Evolutionary conservation across 1,284 basidiomycete species (phyloP), one percentile per base, ranked within the genome.

Genomic region (Cryptococcus sp.): DNA sequence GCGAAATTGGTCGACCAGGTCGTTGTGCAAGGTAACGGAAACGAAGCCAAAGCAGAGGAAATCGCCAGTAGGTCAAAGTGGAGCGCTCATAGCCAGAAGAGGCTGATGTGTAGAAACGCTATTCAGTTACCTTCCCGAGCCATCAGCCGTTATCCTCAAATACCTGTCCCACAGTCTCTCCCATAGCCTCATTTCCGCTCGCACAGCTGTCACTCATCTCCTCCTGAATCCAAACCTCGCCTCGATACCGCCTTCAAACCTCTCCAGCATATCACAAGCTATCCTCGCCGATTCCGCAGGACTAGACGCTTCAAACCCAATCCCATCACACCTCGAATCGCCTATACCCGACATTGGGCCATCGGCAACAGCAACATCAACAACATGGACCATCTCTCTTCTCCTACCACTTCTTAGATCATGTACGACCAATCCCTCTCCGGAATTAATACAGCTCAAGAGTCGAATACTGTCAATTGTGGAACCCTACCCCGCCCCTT

Each of bases 401-500:
- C 52, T 73, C 11, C 56, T 70, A 5, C 69, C 71, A 1, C 55
- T 73, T 1, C 48, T 73, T 3, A 52, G 67, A 4, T 50, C 54
- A 42, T 66, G 63, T 45, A 28, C 52, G 0, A 52, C 64, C 0
- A 28, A 56, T 0, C 52, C 53, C 1, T 21, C 56, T 7, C 52
- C 56, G 19, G 19, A 48, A 1, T 16, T 48, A 21, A 19, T 59
- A 14, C 39, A 56, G 1, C 56, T 73, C 22, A 46, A 60, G 13
- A 49, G 52, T 9, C 60, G 61, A 7, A 23, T 70, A 1, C 50
- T 71, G 0, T 46, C 56, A 1, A 36, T 65, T 3, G 55, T 73
- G 21, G 53, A 63, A 13, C 60, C 67, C 0, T 64, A 69, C 22
- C 71, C 71, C 2, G 62, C 66, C 4, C 70, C 71, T 1, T 63